Evolutionary conservation across 306 rosid species (phyloP).

Genomic region (Rosa rugosa): DNA sequence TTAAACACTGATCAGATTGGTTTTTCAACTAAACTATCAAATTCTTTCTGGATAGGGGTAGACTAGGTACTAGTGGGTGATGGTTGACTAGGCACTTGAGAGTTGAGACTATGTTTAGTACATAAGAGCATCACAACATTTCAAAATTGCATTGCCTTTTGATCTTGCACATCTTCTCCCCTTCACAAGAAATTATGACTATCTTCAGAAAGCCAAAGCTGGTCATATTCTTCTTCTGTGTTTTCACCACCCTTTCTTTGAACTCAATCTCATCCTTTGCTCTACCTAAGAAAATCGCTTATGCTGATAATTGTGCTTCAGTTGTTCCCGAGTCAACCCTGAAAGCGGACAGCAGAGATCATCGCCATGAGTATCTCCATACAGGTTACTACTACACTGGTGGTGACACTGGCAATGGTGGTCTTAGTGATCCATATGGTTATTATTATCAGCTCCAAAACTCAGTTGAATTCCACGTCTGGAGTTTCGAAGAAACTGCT

Average conservation of each 20-base stretch:
- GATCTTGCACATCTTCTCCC: background rate
- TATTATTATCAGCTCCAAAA: background rate
- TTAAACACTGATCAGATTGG: background rate
- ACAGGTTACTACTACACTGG: slow-evolving; percentile 43
- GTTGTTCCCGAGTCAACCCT: slow-evolving; percentile 31
- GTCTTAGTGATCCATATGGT: background rate
- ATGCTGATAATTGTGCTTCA: slow-evolving; percentile 46
- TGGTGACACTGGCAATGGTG: slow-evolving; percentile 7
- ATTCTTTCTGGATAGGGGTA: background rate
- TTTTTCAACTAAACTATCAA: background rate
- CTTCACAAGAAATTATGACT: background rate
- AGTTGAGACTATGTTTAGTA: background rate
- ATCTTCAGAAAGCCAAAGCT: slow-evolving; percentile 16
- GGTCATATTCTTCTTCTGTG: slow-evolving; percentile 14
- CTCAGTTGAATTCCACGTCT: slow-evolving; percentile 4
- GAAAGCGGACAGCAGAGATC: background rate
- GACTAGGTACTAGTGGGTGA: background rate
- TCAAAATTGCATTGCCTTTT: background rate
- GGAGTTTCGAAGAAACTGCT: slow-evolving; percentile 16
- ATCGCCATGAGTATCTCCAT: slow-evolving; percentile 14
- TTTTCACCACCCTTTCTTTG: slow-evolving; percentile 16
- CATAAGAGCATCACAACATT: background rate
- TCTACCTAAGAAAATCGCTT: slow-evolving; percentile 14
- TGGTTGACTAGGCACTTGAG: background rate
- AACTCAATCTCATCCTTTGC: slow-evolving; percentile 24